phyloP scores from a whole-genome alignment of 768 basidiomycete species.

The Termitomyces sp. region DNA sequence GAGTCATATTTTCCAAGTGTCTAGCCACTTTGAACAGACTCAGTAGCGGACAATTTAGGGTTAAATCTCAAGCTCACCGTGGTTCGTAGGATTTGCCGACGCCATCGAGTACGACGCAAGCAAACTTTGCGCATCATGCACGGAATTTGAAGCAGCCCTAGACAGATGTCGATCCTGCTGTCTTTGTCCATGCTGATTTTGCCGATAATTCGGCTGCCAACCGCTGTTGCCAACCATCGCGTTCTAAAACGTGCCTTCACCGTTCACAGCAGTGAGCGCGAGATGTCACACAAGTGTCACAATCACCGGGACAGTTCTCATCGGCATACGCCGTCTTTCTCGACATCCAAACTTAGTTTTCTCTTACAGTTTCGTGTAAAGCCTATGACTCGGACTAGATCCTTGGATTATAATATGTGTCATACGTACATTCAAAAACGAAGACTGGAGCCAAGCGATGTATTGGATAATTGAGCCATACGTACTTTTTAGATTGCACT shows the following conservation, averaged over 20 bases:
- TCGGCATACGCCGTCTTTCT: background rate
- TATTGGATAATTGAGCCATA: no score
- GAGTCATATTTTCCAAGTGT: constrained; percentile 57
- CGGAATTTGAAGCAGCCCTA: background rate
- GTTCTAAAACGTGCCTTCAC: constrained; percentile 41
- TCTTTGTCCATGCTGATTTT: background rate
- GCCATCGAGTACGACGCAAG: constrained; percentile 39
- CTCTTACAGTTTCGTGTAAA: no score
- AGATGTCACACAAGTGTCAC: background rate
- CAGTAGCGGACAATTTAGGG: background rate
- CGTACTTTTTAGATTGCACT: no score
- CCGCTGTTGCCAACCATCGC: background rate
- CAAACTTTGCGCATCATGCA: background rate
- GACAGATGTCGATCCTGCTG: background rate
- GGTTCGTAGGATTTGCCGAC: constrained; percentile 72
- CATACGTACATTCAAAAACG: no score
- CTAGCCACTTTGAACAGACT: constrained; percentile 45
- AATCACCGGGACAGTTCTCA: background rate
- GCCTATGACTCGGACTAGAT: no score
- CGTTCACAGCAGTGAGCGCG: background rate
- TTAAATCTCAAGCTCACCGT: constrained; percentile 41
- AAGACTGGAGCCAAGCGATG: no score
- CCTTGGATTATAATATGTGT: no score
- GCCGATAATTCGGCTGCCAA: background rate
- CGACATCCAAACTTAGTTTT: background rate